These are phyloP conservation scores for Epichloe elymi DNA, from an alignment of 2,329 filamentous ascomycete genomes.

Conservation along the genomic window DNA sequence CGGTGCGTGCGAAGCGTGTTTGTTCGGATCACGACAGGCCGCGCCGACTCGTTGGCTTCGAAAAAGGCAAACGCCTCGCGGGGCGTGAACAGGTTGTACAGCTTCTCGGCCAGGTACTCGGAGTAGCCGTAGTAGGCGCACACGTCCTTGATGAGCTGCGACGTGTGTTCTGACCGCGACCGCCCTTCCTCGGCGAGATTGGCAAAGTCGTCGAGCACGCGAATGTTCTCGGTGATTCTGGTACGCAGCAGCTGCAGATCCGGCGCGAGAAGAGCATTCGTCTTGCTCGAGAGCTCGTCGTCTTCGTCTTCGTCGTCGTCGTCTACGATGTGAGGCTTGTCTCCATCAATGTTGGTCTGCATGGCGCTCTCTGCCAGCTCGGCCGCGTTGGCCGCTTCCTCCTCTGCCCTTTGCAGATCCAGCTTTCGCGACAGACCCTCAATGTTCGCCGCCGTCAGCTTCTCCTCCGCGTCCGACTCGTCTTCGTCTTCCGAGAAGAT, in stretches of 20 bases:
- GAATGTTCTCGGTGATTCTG: slow-evolving; percentile 84
- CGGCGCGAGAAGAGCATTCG: slow-evolving; percentile 58
- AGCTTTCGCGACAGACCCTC: slow-evolving; percentile 78
- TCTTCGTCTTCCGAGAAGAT: slow-evolving; percentile 96
- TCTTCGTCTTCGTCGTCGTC: slow-evolving; percentile 44
- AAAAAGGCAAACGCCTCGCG: slow-evolving; percentile 96
- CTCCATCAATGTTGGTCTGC: slow-evolving; percentile 85
- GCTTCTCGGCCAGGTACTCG: slow-evolving; percentile 86
- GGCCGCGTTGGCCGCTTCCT: slow-evolving; percentile 70
- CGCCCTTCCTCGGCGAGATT: slow-evolving; percentile 68
- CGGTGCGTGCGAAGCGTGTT: slow-evolving; percentile 76
- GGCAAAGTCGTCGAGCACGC: slow-evolving; percentile 78
- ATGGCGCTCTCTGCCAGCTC: slow-evolving; percentile 76
- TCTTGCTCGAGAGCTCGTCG: slow-evolving; percentile 43
- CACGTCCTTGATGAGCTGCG: slow-evolving; percentile 78
- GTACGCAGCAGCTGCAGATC: slow-evolving; percentile 81
- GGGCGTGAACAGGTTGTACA: slow-evolving; percentile 83
- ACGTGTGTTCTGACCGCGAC: slow-evolving; percentile 77
- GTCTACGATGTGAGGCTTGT: slow-evolving; percentile 54
- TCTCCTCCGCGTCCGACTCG: slow-evolving; percentile 76
- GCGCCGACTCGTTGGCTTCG: slow-evolving; percentile 91
- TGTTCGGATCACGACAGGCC: slow-evolving; percentile 89
- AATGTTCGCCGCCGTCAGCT: slow-evolving; percentile 90
- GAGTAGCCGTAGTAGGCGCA: slow-evolving; percentile 97
- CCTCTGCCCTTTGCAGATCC: slow-evolving; percentile 61